Conservation (phyloP, 345 rosid genomes). For the Hypericum perforatum region DNA sequence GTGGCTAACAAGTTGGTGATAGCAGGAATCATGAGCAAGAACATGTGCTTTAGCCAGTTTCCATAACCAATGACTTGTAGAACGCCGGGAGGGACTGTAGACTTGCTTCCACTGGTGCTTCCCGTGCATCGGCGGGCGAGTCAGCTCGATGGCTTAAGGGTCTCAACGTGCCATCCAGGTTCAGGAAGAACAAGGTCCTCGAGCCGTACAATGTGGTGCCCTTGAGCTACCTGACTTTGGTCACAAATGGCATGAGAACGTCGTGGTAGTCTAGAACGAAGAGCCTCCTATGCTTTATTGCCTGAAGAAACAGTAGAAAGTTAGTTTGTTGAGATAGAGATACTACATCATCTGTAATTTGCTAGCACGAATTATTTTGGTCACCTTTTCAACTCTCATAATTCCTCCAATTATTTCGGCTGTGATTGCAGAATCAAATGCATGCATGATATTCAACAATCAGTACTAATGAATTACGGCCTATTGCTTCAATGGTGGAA, state of each 20-base stretch:
- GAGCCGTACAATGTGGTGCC: slow-evolving; percentile 55
- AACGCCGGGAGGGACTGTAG: slow-evolving; percentile 26
- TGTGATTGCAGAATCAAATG: background rate
- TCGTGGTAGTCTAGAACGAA: slow-evolving; percentile 59
- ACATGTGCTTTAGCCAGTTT: slow-evolving; percentile 60
- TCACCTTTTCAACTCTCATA: slow-evolving; percentile 1
- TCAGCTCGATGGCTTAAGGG: slow-evolving; percentile 56
- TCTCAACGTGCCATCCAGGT: slow-evolving; percentile 37
- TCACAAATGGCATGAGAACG: slow-evolving; percentile 47
- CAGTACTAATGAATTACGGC: too few relatives aligned
- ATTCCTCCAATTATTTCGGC: slow-evolving; percentile 1
- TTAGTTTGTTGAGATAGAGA: too few relatives aligned
- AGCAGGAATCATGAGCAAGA: slow-evolving; percentile 48
- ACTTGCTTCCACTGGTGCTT: slow-evolving; percentile 61
- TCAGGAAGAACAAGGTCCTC: slow-evolving; percentile 50
- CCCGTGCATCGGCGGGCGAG: slow-evolving; percentile 41
- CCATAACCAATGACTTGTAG: slow-evolving; percentile 64
- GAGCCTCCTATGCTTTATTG: slow-evolving; percentile 34
- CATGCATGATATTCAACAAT: too few relatives aligned
- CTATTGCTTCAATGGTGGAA: too few relatives aligned
- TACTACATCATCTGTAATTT: too few relatives aligned
- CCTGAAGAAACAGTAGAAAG: slow-evolving; percentile 19
- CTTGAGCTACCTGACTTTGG: slow-evolving; percentile 42
- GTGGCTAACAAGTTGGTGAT: slow-evolving; percentile 64
- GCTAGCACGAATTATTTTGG: too few relatives aligned